A percentile compares a stretch with the other conserved stretches of the same genome.
phyloP scores from a whole-genome alignment of 2,329 filamentous ascomycete genomes.

The Emydomyces testavorans region DNA sequence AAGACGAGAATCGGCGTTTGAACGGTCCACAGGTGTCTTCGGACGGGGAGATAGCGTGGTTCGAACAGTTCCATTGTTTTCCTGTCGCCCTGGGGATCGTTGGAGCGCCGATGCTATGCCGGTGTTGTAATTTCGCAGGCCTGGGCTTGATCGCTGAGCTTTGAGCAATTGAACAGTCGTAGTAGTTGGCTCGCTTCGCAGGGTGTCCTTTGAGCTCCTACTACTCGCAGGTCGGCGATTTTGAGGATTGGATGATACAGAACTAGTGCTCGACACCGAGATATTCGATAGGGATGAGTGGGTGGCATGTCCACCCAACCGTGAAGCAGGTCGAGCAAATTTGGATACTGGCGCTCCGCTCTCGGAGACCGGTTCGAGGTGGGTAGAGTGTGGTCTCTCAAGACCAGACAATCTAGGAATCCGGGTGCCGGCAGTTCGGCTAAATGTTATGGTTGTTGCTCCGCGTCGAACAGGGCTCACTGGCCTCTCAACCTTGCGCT shows the following conservation, averaged over 20 bases:
- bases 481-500: conserved; percentile 61
- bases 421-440: conserved; percentile 58
- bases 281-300: conserved; percentile 58
- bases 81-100: conserved; percentile 30
- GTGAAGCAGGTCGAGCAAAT: conserved; percentile 53
- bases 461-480: conserved; percentile 59
- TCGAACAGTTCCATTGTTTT: conserved; percentile 21
- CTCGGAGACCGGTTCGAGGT: conserved; percentile 84
- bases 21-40: conserved; percentile 60
- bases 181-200: conserved; percentile 39
- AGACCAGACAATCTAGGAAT: conserved; percentile 66
- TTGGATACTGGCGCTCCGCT: conserved; percentile 61
- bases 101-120: conserved; percentile 15
- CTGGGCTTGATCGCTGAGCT: conserved; percentile 50
- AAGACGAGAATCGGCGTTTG: conserved; percentile 29
- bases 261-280: conserved; percentile 49
- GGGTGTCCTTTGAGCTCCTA: conserved; percentile 27
- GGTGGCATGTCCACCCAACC: conserved; percentile 52
- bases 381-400: conserved; percentile 58
- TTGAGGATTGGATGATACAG: conserved; percentile 48
- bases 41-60: conserved; percentile 38
- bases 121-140: conserved; percentile 32
- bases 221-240: conserved; percentile 48
- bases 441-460: conserved; percentile 81
- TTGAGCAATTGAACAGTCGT: conserved; percentile 46